Base-by-base conservation (phyloP, 257 asterid species). In the Paulownia fortunei region DNA sequence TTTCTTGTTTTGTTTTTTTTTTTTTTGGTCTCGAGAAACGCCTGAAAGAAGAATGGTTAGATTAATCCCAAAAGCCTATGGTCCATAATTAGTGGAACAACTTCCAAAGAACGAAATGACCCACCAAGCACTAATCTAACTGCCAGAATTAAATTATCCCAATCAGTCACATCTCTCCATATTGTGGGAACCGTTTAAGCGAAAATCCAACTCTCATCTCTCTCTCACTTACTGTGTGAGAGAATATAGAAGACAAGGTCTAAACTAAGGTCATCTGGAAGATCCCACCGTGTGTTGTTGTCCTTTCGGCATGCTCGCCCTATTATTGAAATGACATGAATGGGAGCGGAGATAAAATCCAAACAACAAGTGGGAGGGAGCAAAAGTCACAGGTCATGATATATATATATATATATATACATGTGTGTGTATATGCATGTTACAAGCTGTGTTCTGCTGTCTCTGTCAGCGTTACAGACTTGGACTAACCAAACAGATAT, bases 11-110 rank as follows among this genome's bases (percentile, higher is more conserved):
- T 59, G 12, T 4, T 59, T 27, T 27, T 2, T 5, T 27, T 30
- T 15, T 70, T 71, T 71, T 69, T 59, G 74, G 70, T 77, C 64
- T 52, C 72, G 46, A 61, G 68, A 61, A 73, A 64, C 71, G 72
- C 34, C 10, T 63, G 76, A 42, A n/a, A n/a, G 23, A 68, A 49
- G 67, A 68, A 52, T 11, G 72, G 49, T 69, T 63, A 72, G 83
- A 72, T 64, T 72, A 72, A 64, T 79, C 52, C 60, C 69, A 72
- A 49, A 79, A 18, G 74, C 2, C 37, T 6, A 54, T 72, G 74
- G 55, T 41, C 66, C 78, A 51, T 49, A 34, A 47, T 77, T 11
- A 61, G n/a, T 30, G 49, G 75, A 65, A 24, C 82, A 80, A 80
- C 74, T 72, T 16, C 73, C 83, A 0, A 79, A 24, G 41, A 34